Evolutionary conservation across 306 rosid genomes (phyloP).

Genomic region (Glycine latifolia): DNA sequence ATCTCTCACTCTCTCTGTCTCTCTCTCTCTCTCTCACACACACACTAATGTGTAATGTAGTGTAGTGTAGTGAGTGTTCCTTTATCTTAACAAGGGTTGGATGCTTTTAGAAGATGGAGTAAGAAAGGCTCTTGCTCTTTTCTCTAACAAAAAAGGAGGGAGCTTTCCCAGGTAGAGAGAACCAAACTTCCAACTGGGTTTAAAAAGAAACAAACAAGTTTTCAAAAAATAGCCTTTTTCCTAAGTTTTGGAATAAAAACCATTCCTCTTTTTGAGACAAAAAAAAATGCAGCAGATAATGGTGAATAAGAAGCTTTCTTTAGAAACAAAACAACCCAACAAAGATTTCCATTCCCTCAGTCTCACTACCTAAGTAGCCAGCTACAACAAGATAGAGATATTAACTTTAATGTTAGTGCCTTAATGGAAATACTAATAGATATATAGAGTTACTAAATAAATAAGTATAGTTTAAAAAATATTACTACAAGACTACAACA

Average conservation of each 20-base stretch:
- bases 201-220: slow-evolving; percentile 44
- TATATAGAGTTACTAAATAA: too few species aligned
- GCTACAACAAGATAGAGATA: too few species aligned
- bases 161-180: slow-evolving; percentile 53
- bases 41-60: neutral
- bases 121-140: slow-evolving; percentile 57
- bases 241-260: slow-evolving; percentile 47
- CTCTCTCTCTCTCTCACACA: neutral
- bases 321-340: slow-evolving; percentile 39
- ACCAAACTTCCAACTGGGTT: slow-evolving; percentile 48
- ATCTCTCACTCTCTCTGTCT: slow-evolving; percentile 47
- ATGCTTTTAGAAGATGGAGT: slow-evolving; percentile 46
- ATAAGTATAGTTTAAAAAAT: too few species aligned
- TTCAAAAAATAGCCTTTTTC: slow-evolving; percentile 48
- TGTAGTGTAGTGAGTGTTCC: slow-evolving; percentile 18
- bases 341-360: slow-evolving; percentile 40
- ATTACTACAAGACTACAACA: neutral
- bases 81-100: slow-evolving; percentile 32
- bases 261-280: slow-evolving; percentile 46
- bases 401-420: neutral
- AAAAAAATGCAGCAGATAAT: slow-evolving; percentile 32
- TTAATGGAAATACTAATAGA: slow-evolving; percentile 1
- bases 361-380: neutral
- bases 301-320: slow-evolving; percentile 11
- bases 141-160: slow-evolving; percentile 57